These are phyloP conservation scores for Crithidia expoeki DNA, from an alignment of 208 protist genomes.

Conservation along the genomic window DNA sequence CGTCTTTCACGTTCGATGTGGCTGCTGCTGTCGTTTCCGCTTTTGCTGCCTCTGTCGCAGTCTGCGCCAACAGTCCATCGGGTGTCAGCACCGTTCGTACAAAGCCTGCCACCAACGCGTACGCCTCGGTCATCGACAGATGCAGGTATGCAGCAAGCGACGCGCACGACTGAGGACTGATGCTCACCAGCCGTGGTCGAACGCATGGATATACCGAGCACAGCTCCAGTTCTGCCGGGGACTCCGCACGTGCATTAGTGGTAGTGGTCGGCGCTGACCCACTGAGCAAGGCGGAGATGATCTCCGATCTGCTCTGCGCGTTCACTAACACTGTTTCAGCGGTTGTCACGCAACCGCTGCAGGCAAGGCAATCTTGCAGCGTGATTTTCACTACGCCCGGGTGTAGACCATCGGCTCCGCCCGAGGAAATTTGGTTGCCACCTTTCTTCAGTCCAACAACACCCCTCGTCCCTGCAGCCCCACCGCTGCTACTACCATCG, in stretches of 20 bases:
- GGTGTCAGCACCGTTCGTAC: constrained; percentile 44
- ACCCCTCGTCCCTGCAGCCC: neutral
- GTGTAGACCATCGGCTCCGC: neutral
- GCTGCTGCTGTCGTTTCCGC: neutral
- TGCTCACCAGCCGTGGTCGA: constrained; percentile 80
- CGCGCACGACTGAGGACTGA: constrained; percentile 93
- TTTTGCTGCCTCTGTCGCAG: neutral
- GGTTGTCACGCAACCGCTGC: constrained; percentile 97
- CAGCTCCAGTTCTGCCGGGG: neutral
- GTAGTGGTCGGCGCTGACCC: neutral
- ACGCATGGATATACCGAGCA: neutral
- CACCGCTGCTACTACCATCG: neutral
- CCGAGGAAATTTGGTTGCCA: neutral
- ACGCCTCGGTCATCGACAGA: constrained; percentile 37
- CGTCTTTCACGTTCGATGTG: neutral
- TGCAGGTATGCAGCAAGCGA: constrained; percentile 90
- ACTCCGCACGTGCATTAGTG: neutral
- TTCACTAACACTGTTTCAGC: constrained; percentile 96
- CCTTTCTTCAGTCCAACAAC: constrained; percentile 10
- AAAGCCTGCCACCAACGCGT: constrained; percentile 72
- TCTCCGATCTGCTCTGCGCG: constrained; percentile 62
- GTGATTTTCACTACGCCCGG: constrained; percentile 74
- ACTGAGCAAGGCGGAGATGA: constrained; percentile 28
- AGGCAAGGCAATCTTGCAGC: constrained; percentile 90
- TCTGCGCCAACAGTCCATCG: neutral